Conservation (phyloP, 2,329 filamentous ascomycete genomes). For the Fusarium chaquense region DNA sequence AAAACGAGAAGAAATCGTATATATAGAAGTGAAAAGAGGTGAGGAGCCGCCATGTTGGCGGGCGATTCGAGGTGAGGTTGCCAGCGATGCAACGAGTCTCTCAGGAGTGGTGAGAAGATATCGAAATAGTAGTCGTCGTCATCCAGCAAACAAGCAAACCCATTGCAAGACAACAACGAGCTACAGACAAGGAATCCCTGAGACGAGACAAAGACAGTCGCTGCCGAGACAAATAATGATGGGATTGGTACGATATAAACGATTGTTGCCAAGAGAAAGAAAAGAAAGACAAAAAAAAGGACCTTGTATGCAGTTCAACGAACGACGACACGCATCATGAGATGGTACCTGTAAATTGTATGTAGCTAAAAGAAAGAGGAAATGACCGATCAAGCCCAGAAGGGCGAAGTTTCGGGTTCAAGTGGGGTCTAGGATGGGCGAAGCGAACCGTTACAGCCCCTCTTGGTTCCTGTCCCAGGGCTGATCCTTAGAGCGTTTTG, state of each 20-base stretch:
- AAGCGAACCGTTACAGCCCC: conserved; percentile 23
- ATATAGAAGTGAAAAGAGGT: conserved; percentile 16
- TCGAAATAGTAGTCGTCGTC: conserved; percentile 35
- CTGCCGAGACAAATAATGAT: conserved; percentile 21
- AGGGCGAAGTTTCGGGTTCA: conserved; percentile 1
- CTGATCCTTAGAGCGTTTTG: conserved; percentile 19
- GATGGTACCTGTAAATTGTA: conserved; percentile 19
- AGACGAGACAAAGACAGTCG: conserved; percentile 16
- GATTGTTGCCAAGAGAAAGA: conserved; percentile 4
- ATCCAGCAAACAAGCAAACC: conserved; percentile 38
- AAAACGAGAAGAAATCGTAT: conserved; percentile 33
- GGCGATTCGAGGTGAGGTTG: conserved; percentile 1
- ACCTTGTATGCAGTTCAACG: conserved; percentile 18
- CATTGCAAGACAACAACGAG: conserved; percentile 25
- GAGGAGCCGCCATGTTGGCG: conserved; percentile 31
- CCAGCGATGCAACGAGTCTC: conserved; percentile 5
- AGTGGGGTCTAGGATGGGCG: conserved; percentile 8
- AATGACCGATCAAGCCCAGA: conserved; percentile 8
- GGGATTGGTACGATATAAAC: conserved; percentile 7
- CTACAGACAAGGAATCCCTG: conserved; percentile 19
- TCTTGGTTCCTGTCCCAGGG: conserved; percentile 3
- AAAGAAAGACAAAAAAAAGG: neutral
- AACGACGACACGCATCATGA: conserved; percentile 22
- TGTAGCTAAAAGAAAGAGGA: conserved; percentile 22
- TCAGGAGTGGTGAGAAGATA: conserved; percentile 34